Evolutionary conservation across 306 rosid genomes (phyloP).

Genomic region (Rosa persica): DNA sequence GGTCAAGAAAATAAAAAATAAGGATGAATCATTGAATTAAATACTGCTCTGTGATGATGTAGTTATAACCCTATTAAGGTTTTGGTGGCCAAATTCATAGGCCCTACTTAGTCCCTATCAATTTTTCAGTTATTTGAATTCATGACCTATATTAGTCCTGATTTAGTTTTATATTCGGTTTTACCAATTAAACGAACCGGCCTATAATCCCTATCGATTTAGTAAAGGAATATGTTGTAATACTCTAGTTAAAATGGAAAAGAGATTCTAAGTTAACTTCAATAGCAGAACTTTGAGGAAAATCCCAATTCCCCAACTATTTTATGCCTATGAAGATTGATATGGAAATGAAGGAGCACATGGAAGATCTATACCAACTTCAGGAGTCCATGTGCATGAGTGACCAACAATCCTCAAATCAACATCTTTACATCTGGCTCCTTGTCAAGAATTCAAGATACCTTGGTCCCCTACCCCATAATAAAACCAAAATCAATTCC

Average conservation of each 20-base stretch:
- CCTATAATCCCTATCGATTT: neutral
- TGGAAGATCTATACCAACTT: conserved; percentile 21
- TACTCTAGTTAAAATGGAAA: neutral
- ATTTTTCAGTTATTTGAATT: neutral
- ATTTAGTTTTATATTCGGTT: neutral
- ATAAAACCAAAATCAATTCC: neutral
- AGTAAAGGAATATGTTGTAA: neutral
- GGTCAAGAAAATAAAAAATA: neutral
- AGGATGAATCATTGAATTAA: neutral
- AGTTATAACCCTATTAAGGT: neutral
- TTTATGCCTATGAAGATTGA: conserved; percentile 6
- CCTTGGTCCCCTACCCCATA: conserved; percentile 13
- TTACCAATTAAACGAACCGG: neutral
- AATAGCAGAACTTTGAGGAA: conserved; percentile 6
- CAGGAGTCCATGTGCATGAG: conserved; percentile 43
- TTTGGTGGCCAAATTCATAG: conserved; percentile 17
- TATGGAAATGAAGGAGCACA: conserved; percentile 12
- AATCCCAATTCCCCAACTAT: conserved; percentile 5
- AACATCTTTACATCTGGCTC: conserved; percentile 16
- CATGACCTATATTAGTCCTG: neutral
- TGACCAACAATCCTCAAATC: conserved; percentile 28
- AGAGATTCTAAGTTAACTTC: neutral
- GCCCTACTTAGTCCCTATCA: conserved; percentile 16
- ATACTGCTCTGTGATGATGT: neutral
- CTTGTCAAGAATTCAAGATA: conserved; percentile 1